Evolutionary conservation across 805 yeast genomes (phyloP).

Genomic region (Yarrowia yakushimensis): DNA sequence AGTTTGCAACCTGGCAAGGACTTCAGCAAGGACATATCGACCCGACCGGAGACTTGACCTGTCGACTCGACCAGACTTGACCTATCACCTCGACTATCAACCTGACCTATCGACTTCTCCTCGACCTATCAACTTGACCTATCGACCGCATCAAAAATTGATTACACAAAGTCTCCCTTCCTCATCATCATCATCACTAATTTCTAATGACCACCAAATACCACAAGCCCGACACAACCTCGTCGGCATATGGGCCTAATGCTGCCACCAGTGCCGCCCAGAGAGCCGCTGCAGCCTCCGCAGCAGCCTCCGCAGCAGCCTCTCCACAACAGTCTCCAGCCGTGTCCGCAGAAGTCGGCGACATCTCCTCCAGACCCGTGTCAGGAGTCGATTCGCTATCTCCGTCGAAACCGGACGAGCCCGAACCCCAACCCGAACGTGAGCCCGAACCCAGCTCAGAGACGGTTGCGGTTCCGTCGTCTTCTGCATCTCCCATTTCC

Average conservation of each 20-base stretch:
- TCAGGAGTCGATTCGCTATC: constrained; percentile 3
- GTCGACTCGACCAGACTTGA: too few species aligned
- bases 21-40: too few species aligned
- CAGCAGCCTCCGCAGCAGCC: neutral
- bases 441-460: neutral
- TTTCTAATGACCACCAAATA: constrained; percentile 10
- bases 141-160: too few species aligned
- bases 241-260: constrained; percentile 12
- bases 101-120: too few species aligned
- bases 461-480: neutral
- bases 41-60: too few species aligned
- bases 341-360: constrained; percentile 19
- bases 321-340: neutral
- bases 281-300: neutral
- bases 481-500: neutral
- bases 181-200: neutral
- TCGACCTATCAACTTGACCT: too few species aligned
- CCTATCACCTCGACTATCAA: too few species aligned
- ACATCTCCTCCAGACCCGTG: constrained; percentile 16
- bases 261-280: neutral
- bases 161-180: too few species aligned
- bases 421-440: neutral
- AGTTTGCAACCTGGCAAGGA: constrained; percentile 15
- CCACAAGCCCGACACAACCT: constrained; percentile 21
- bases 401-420: neutral